Conservation (phyloP, 345 rosid species). For the Limnanthes douglasii region DNA sequence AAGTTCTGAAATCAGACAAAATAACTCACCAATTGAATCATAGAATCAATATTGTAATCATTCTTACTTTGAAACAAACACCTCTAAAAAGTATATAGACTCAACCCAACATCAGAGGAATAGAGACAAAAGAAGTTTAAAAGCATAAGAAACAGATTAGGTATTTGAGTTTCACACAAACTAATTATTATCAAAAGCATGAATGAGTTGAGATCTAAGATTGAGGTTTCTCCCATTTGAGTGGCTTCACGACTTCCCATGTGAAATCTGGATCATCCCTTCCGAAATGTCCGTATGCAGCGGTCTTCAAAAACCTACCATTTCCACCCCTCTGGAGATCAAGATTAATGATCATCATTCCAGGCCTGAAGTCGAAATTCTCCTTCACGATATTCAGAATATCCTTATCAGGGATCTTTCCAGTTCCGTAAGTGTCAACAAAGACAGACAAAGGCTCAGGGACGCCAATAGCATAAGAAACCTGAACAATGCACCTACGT, state of each 20-base stretch:
- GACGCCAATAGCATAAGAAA: conserved; percentile 60
- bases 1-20: too few species aligned
- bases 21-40: conserved; percentile 7
- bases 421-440: conserved; percentile 54
- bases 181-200: too few species aligned
- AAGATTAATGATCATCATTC: conserved; percentile 65
- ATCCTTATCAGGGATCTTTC: conserved; percentile 71
- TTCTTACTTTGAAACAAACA: conserved; percentile 6
- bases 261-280: conserved; percentile 71
- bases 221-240: conserved; percentile 57
- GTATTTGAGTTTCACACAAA: too few species aligned
- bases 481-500: conserved; percentile 56
- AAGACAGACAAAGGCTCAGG: conserved; percentile 61
- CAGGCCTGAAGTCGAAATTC: conserved; percentile 78
- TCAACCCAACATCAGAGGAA: not conserved
- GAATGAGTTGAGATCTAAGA: conserved; percentile 7
- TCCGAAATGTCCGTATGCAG: conserved; percentile 74
- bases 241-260: conserved; percentile 73
- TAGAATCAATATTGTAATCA: too few species aligned
- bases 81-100: conserved; percentile 6
- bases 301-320: conserved; percentile 66
- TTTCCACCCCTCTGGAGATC: conserved; percentile 79
- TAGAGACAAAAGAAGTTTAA: conserved; percentile 3
- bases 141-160: conserved; percentile 7
- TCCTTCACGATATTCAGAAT: conserved; percentile 76